Evolutionary conservation across 805 yeast genomes (phyloP).

Genomic region (Wickerhamomyces bovis): DNA sequence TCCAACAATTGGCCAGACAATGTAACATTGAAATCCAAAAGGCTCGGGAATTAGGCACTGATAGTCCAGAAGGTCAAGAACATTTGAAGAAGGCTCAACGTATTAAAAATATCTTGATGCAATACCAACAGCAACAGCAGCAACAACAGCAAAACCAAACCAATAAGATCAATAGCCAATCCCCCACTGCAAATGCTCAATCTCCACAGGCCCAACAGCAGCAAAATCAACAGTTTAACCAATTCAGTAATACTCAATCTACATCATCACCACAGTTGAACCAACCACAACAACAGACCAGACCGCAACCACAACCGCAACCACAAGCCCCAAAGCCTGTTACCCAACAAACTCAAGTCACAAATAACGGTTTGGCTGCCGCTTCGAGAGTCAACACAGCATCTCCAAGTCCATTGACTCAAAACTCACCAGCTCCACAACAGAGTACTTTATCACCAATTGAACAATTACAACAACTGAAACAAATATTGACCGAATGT

Average conservation of each 20-base stretch:
- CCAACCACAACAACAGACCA: slow-evolving; percentile 17
- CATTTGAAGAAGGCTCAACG: slow-evolving; percentile 58
- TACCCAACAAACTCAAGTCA: slow-evolving; percentile 8
- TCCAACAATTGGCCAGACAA: slow-evolving; percentile 51
- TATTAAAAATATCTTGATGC: slow-evolving; percentile 53
- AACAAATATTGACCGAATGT: slow-evolving; percentile 42
- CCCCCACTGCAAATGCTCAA: slow-evolving; percentile 29
- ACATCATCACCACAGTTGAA: neutral
- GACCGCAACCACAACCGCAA: slow-evolving; percentile 21
- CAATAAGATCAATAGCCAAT: slow-evolving; percentile 7
- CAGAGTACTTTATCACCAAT: slow-evolving; percentile 9
- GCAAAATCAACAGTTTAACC: slow-evolving; percentile 13
- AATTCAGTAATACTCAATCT: neutral
- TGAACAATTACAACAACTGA: slow-evolving; percentile 37
- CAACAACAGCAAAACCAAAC: slow-evolving; percentile 28
- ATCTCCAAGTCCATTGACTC: slow-evolving; percentile 16
- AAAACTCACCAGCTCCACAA: slow-evolving; percentile 6
- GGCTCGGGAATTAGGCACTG: slow-evolving; percentile 57
- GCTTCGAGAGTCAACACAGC: slow-evolving; percentile 7
- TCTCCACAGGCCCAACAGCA: slow-evolving; percentile 22
- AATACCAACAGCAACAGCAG: slow-evolving; percentile 46
- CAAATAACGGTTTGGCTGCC: slow-evolving; percentile 1
- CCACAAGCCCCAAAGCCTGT: slow-evolving; percentile 11
- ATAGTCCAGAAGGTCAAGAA: slow-evolving; percentile 55
- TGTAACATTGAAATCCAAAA: slow-evolving; percentile 52